phyloP scores from a whole-genome alignment of 1,139 yeast species.

The Candida gigantensis region DNA sequence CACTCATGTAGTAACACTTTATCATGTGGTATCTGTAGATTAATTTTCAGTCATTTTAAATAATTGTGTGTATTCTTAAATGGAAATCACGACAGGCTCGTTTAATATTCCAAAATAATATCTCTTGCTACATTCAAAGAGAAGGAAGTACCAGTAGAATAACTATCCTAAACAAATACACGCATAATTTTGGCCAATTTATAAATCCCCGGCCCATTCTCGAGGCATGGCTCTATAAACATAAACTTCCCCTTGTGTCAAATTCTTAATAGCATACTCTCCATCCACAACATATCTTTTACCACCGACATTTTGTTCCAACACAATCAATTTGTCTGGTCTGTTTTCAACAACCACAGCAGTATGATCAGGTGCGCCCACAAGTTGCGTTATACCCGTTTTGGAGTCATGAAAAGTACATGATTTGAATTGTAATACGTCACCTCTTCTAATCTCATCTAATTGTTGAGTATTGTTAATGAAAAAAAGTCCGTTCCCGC shows the following conservation, averaged over 20 bases:
- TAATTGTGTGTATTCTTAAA: no score
- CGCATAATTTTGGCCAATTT: no score
- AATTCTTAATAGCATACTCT: conserved; percentile 40
- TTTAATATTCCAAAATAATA: no score
- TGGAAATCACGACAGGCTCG: no score
- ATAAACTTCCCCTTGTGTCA: conserved; percentile 49
- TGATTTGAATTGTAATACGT: conserved; percentile 40
- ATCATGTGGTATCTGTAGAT: no score
- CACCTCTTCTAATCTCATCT: conserved; percentile 46
- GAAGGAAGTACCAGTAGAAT: no score
- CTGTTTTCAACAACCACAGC: conserved; percentile 51
- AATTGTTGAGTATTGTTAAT: conserved; percentile 22
- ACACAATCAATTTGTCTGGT: conserved; percentile 38
- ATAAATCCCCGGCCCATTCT: conserved; percentile 48
- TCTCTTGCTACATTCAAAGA: no score
- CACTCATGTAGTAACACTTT: no score
- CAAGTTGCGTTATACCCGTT: conserved; percentile 29
- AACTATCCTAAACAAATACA: no score
- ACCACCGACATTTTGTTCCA: conserved; percentile 65
- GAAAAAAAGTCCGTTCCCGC: conserved; percentile 22
- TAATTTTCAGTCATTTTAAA: no score
- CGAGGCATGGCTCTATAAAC: conserved; percentile 59
- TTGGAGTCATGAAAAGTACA: conserved; percentile 43
- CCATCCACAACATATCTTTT: conserved; percentile 50
- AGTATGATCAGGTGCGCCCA: conserved; percentile 71